Evolutionary conservation across 2,329 filamentous ascomycete genomes (phyloP), one percentile per base, ranked within the genome.

Genomic region (Penicillium olsonii): DNA sequence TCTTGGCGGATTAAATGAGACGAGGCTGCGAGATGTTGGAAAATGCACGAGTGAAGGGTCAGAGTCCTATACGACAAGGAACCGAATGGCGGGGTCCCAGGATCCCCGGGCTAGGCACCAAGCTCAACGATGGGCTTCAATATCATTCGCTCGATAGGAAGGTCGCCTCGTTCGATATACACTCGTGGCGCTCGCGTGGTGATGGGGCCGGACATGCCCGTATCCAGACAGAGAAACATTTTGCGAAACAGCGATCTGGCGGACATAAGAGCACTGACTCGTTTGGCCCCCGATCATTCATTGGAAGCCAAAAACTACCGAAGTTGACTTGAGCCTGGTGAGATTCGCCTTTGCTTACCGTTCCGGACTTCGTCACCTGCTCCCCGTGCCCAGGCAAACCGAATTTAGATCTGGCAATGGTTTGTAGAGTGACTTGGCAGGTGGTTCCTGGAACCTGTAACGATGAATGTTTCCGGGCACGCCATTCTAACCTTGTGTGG

Each of bases 271-370:
- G 22, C 22, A 24, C 22, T 8, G 22, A 24, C 5, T 24, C 5
- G 8, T 24, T 24, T 8, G 22, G 22, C 22, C 34, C 52, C 55
- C 52, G 56, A 59, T 55, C 39, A 35, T 40, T 55, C 46, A 45
- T 22, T 52, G 35, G n/a, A 42, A 52, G 50, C 56, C 52, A 55
- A 52, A 34, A 37, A 37, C 22, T 45, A 50, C 51, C 50, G 41
- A 45, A 46, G 52, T 39, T 39, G 22, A 50, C 46, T 39, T 39
- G 48, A 20, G 24, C 10, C 34, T 29, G 31, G 24, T 31, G 14
- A 6, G 33, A 42, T 54, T 54, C 37, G 42, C 44, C 42, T 50
- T 37, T 18, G 33, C 42, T 39, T 33, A 20, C 33, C 15, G 12
- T 24, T 14, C 41, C 48, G 48, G 47, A 52, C 33, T 46, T 33